Evolutionary conservation across 2,329 filamentous ascomycete genomes (phyloP).

Genomic region (Fusarium sp.): DNA sequence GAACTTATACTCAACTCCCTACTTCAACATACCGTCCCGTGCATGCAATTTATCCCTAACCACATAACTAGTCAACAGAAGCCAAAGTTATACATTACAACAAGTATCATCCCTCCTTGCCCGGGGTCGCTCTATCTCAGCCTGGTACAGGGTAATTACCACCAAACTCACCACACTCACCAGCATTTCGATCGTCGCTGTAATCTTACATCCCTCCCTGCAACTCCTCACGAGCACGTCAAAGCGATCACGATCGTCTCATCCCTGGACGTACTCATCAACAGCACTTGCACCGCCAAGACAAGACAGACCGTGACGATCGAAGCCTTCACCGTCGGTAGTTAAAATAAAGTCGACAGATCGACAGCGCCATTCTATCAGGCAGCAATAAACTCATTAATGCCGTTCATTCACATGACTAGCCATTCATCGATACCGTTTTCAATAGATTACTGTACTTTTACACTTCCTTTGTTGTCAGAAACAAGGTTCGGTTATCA

Average conservation of each 20-base stretch:
- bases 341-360: slow-evolving; percentile 2
- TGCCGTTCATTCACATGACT: background rate
- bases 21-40: background rate
- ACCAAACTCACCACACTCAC: background rate
- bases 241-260: slow-evolving; percentile 15
- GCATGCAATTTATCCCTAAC: no score
- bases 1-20: background rate
- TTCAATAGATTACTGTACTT: background rate
- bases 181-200: background rate
- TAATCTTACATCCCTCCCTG: background rate
- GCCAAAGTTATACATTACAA: background rate
- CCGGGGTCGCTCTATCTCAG: background rate
- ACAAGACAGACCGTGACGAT: slow-evolving; percentile 1
- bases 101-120: background rate
- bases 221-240: slow-evolving; percentile 1
- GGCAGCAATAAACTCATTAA: background rate
- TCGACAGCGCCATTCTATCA: background rate
- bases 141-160: background rate
- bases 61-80: background rate
- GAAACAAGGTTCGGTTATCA: slow-evolving; percentile 17
- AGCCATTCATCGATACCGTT: slow-evolving; percentile 2
- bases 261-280: background rate
- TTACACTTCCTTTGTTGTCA: background rate
- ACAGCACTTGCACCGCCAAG: background rate
- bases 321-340: slow-evolving; percentile 6